A percentile compares a stretch with the other conserved stretches of the same genome.
These are phyloP conservation scores for Acacia acuminata DNA, from an alignment of 306 rosid species.

Conservation along the genomic window DNA sequence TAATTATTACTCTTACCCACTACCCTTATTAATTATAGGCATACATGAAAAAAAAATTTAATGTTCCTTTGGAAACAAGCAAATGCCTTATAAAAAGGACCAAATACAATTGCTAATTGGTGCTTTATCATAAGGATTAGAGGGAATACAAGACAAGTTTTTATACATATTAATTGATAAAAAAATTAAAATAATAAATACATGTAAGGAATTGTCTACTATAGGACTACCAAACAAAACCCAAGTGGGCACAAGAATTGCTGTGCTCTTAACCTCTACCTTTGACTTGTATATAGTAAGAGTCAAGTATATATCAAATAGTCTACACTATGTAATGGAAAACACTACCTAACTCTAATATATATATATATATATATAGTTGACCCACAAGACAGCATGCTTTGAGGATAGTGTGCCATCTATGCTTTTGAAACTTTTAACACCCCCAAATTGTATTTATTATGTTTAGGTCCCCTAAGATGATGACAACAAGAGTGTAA, in stretches of 20 bases:
- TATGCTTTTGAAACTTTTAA: constrained; percentile 19
- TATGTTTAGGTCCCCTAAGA: constrained; percentile 29
- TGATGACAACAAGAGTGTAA: constrained; percentile 16
- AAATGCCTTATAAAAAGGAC: too few species aligned
- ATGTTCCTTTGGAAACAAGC: too few species aligned
- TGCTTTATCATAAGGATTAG: too few species aligned
- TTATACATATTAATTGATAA: not conserved
- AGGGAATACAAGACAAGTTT: not conserved
- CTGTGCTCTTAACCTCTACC: constrained; percentile 10
- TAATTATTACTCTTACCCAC: too few species aligned
- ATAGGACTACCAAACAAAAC: constrained; percentile 26
- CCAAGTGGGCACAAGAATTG: constrained; percentile 28
- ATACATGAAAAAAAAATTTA: too few species aligned
- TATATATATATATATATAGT: not conserved
- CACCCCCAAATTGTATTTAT: constrained; percentile 3
- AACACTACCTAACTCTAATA: constrained; percentile 24
- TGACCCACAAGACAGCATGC: constrained; percentile 28
- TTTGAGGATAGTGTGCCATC: constrained; percentile 33
- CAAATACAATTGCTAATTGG: too few species aligned
- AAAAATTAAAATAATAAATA: not conserved
- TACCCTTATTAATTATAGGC: too few species aligned
- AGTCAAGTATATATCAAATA: not conserved
- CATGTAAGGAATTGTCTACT: constrained; percentile 20
- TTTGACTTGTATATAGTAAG: constrained; percentile 20
- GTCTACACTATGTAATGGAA: constrained; percentile 29